Percentiles rank a stretch among this genome's conserved stretches.
Conservation (phyloP, 2,329 filamentous ascomycete genomes). For the Metarhizium brunneum region DNA sequence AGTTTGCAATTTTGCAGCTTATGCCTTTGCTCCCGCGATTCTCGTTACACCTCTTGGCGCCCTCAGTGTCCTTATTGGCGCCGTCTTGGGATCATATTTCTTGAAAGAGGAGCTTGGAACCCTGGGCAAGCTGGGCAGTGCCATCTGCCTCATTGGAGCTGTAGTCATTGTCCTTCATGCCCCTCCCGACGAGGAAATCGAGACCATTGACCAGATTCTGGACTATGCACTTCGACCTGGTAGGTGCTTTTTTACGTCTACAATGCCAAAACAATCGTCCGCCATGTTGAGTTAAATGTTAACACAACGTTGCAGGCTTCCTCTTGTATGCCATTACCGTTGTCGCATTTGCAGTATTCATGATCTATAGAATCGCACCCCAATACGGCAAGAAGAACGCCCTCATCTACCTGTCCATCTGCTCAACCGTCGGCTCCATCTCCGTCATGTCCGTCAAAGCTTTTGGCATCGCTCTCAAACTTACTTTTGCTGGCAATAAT, state of each 20-base stretch:
- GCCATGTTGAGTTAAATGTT: background rate
- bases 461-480: conserved; percentile 93
- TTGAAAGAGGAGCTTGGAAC: conserved; percentile 83
- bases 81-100: conserved; percentile 91
- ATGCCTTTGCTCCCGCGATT: conserved; percentile 97
- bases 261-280: background rate
- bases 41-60: conserved; percentile 92
- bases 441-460: conserved; percentile 99
- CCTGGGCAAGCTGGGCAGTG: conserved; percentile 87
- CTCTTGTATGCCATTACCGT: conserved; percentile 77
- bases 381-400: conserved; percentile 90
- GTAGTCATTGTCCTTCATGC: conserved; percentile 97
- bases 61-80: conserved; percentile 87
- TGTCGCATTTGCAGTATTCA: conserved; percentile 73
- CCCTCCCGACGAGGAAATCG: conserved; percentile 83
- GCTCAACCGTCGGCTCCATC: conserved; percentile 91
- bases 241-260: conserved; percentile 32
- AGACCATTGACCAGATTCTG: conserved; percentile 86
- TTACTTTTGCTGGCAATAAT: conserved; percentile 87
- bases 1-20: conserved; percentile 94
- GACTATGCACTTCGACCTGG: conserved; percentile 85
- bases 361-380: conserved; percentile 94
- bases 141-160: conserved; percentile 89
- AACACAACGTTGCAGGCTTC: conserved; percentile 53
- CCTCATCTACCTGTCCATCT: conserved; percentile 93